Conservation (phyloP, 2,329 filamentous ascomycete genomes). For the Apiospora malaysiana region DNA sequence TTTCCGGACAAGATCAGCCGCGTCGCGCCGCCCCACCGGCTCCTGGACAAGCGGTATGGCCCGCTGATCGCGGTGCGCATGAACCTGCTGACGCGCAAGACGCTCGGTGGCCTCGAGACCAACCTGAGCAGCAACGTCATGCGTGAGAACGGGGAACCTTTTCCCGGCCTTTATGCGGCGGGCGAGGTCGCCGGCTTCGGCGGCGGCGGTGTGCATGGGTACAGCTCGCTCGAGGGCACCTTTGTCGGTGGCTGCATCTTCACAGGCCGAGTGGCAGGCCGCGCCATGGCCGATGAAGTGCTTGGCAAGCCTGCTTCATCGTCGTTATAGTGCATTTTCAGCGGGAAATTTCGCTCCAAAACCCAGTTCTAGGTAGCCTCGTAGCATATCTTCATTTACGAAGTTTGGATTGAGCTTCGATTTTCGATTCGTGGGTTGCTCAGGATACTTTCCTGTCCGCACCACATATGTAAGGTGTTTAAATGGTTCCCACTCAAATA, state of each 20-base stretch:
- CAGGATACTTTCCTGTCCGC: neutral
- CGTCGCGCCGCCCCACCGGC: slow-evolving; percentile 58
- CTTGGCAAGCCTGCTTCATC: slow-evolving; percentile 25
- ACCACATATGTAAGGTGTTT: neutral
- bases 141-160: slow-evolving; percentile 51
- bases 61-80: slow-evolving; percentile 66
- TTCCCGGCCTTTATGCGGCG: slow-evolving; percentile 63
- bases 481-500: too few species aligned
- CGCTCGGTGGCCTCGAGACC: slow-evolving; percentile 65
- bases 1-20: slow-evolving; percentile 59
- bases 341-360: neutral
- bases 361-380: neutral
- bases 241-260: slow-evolving; percentile 69
- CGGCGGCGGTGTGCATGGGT: slow-evolving; percentile 67
- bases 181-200: slow-evolving; percentile 67
- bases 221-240: slow-evolving; percentile 66
- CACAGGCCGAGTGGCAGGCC: slow-evolving; percentile 62
- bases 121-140: slow-evolving; percentile 63
- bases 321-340: neutral
- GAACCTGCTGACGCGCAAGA: slow-evolving; percentile 67
- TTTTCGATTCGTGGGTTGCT: neutral
- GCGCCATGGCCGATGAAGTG: slow-evolving; percentile 58
- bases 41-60: slow-evolving; percentile 60
- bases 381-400: neutral
- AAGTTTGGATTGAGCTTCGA: neutral